Conservation (phyloP, 257 asterid species). For the Perilla frutescens region DNA sequence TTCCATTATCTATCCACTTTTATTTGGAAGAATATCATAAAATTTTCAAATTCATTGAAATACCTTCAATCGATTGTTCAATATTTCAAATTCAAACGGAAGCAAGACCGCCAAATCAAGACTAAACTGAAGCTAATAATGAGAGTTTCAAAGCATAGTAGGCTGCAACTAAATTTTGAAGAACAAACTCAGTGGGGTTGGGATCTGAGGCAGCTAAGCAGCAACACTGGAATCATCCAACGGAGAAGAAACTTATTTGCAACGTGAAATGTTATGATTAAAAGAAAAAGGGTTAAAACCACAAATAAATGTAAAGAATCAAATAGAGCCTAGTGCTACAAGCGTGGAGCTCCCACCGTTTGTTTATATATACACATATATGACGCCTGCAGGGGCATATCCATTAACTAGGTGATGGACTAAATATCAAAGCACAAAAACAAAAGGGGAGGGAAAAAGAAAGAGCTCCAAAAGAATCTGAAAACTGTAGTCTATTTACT, state of each 20-base stretch:
- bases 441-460: neutral
- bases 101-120: no score
- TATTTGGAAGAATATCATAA: no score
- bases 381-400: constrained; percentile 32
- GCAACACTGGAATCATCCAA: no score
- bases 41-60: no score
- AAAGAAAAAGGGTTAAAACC: constrained; percentile 15
- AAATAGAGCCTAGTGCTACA: constrained; percentile 41
- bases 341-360: constrained; percentile 47
- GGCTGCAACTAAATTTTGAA: no score
- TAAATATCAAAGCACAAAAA: constrained; percentile 25
- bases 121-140: no score
- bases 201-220: no score
- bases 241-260: constrained; percentile 40
- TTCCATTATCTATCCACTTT: no score
- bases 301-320: constrained; percentile 47
- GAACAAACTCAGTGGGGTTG: no score
- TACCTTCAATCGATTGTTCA: no score
- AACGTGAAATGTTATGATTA: constrained; percentile 25
- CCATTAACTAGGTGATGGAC: constrained; percentile 41
- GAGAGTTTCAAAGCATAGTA: no score
- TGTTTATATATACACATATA: constrained; percentile 54
- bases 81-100: no score
- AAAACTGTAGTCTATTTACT: constrained; percentile 69
- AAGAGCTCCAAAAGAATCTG: constrained; percentile 58